Evolutionary conservation across 2,329 filamentous ascomycete species (phyloP).

Genomic region (Ascomycota sp.): DNA sequence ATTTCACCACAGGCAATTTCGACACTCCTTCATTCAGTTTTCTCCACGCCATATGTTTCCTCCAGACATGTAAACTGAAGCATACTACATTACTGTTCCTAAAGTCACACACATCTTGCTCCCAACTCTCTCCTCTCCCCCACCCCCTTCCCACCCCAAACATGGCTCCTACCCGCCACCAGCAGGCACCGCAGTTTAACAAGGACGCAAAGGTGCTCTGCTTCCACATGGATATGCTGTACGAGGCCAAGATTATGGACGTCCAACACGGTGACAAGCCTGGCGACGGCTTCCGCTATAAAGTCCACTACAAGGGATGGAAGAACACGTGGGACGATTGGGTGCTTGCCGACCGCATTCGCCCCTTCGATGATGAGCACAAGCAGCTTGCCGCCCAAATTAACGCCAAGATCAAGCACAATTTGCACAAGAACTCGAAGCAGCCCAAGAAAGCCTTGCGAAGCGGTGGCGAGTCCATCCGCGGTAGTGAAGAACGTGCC

Average conservation of each 20-base stretch:
- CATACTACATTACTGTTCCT: too few species aligned
- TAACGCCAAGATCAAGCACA: conserved; percentile 44
- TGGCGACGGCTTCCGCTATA: conserved; percentile 58
- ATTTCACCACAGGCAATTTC: too few species aligned
- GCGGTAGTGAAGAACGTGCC: conserved; percentile 61
- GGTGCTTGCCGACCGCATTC: conserved; percentile 82
- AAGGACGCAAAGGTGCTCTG: conserved; percentile 92
- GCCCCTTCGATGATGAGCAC: conserved; percentile 90
- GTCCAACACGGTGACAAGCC: conserved; percentile 48
- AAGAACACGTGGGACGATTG: conserved; percentile 99
- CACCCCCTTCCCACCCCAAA: too few species aligned
- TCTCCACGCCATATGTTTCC: too few species aligned
- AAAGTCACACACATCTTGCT: too few species aligned
- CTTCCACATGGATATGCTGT: conserved; percentile 92
- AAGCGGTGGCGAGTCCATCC: conserved; percentile 26
- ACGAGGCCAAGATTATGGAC: conserved; percentile 91
- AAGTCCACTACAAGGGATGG: conserved; percentile 98
- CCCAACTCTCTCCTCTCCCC: too few species aligned
- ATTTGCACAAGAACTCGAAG: conserved; percentile 31
- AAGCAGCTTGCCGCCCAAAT: conserved; percentile 66
- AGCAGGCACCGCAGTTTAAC: conserved; percentile 25
- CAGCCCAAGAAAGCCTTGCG: conserved; percentile 26
- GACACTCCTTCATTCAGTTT: too few species aligned
- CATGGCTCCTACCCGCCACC: conserved; percentile 23
- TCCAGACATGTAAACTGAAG: too few species aligned